A percentile compares a stretch with the other conserved stretches of the same genome.
Conservation (phyloP, 495 filamentous ascomycete species). For the Recurvomyces mirabilis region DNA sequence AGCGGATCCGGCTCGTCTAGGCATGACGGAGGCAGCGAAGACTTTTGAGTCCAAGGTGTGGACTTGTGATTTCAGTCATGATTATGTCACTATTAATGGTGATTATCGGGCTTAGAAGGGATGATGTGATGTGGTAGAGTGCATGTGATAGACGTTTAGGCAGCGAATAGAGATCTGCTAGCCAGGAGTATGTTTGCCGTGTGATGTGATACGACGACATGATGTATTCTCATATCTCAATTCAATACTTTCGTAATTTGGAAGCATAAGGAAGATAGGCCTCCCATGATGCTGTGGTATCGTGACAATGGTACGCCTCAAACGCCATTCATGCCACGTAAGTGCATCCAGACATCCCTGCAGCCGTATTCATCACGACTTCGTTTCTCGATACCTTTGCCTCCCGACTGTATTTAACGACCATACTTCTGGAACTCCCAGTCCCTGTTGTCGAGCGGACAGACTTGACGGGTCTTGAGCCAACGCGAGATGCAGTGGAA, state of each 20-base stretch:
- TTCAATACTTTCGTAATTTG: no score
- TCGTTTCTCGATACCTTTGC: neutral
- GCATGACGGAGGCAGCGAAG: neutral
- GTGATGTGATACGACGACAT: no score
- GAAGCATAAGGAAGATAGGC: no score
- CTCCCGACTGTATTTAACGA: no score
- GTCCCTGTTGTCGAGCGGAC: slow-evolving; percentile 93
- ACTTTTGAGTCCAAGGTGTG: slow-evolving; percentile 66
- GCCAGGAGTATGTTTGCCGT: no score
- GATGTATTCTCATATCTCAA: no score
- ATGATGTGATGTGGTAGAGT: no score
- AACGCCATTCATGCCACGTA: neutral
- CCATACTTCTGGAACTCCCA: slow-evolving; percentile 99
- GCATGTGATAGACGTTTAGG: no score
- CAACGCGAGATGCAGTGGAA: slow-evolving; percentile 99
- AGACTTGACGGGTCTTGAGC: slow-evolving; percentile 99
- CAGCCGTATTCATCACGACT: neutral
- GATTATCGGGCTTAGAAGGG: slow-evolving; percentile 79
- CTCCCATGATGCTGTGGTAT: no score
- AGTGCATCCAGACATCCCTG: neutral
- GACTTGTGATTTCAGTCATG: slow-evolving; percentile 97
- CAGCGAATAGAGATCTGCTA: no score
- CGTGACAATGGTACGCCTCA: no score
- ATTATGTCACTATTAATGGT: slow-evolving; percentile 90
- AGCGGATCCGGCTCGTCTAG: slow-evolving; percentile 17